phyloP scores from a whole-genome alignment of 192 early-diverging fungal genomes.

The Obelidium mucronatum region DNA sequence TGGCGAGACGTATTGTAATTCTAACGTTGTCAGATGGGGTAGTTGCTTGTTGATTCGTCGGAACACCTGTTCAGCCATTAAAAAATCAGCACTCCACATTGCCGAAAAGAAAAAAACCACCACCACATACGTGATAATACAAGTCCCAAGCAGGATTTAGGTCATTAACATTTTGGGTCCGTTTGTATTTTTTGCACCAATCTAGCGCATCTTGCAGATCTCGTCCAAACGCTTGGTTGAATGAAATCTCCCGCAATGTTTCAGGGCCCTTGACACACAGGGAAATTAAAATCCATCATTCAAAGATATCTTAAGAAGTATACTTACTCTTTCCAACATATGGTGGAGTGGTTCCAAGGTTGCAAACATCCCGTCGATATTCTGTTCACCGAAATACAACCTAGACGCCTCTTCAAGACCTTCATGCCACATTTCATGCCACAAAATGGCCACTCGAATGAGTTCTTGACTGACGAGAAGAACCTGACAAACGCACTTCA shows the following conservation, averaged over 20 bases:
- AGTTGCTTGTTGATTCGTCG: slow-evolving; percentile 82
- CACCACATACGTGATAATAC: slow-evolving; percentile 74
- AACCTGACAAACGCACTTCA: slow-evolving; percentile 62
- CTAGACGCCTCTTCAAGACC: slow-evolving; percentile 87
- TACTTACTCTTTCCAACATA: slow-evolving; percentile 76
- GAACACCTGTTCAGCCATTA: slow-evolving; percentile 57
- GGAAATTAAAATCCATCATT: slow-evolving; percentile 2
- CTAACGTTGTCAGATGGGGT: slow-evolving; percentile 79
- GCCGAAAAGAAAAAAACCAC: not conserved
- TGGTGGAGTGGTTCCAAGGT: slow-evolving; percentile 87
- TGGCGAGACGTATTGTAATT: slow-evolving; percentile 91
- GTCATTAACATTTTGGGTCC: slow-evolving; percentile 78
- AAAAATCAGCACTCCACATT: not conserved
- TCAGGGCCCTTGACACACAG: slow-evolving; percentile 70
- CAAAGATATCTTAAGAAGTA: too few species aligned
- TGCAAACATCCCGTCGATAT: slow-evolving; percentile 88
- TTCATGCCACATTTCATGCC: slow-evolving; percentile 99
- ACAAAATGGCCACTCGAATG: slow-evolving; percentile 94
- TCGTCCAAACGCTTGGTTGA: slow-evolving; percentile 89
- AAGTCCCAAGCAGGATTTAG: slow-evolving; percentile 95
- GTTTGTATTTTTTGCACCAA: slow-evolving; percentile 79
- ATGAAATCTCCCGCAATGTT: slow-evolving; percentile 87
- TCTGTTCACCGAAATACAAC: slow-evolving; percentile 76
- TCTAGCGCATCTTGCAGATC: slow-evolving; percentile 87
- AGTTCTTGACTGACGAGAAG: slow-evolving; percentile 94